Evolutionary conservation across 768 basidiomycete species (phyloP), one percentile per base, ranked within the genome.

Genomic region (Leccinum imitatum): DNA sequence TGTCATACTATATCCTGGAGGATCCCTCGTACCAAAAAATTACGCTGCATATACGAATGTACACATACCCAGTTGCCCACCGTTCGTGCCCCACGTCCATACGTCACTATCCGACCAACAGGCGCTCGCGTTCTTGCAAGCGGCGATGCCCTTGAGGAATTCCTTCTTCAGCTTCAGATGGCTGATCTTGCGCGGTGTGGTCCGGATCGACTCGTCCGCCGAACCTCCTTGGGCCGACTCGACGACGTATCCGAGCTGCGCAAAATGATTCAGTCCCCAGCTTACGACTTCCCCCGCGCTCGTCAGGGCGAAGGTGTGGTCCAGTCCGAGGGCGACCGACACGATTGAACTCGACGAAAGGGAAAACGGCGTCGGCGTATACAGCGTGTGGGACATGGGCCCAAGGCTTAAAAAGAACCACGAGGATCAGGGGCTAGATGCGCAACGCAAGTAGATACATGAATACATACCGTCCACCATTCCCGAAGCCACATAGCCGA

Each of bases 51-150:
- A 1, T 15, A 53, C 52, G 33, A 23, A 19, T 10, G 35, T 7
- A 53, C 46, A 48, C 80, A 56, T 61, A 86, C 95, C 95, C 4
- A 98, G 80, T 71, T 99, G 97, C 1, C 97, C 97, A 46, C 81
- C 82, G 72, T 98, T 97, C 25, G 89, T 91, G 0, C 97, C 97
- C 95, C 95, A 98, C 0, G 93, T 93, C 71, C 82, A 95, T 2
- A 93, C 82, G 47, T 84, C 77, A 10, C 71, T 73, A 4, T 77
- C 76, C 1, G 93, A 95, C 91, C 93, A 97, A 73, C 93, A 95
- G 6, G 87, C 93, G 14, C 91, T 94, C 15, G 93, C 89, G 21
- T 83, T 86, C 69, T 91, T 89, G 65, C 89, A 91, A 0, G 95
- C 94, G 0, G 95, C 90, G 9, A 97, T 81, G 30, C 96, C 97